phyloP scores from a whole-genome alignment of 2,329 filamentous ascomycete genomes.

The Colletotrichum noveboracense region DNA sequence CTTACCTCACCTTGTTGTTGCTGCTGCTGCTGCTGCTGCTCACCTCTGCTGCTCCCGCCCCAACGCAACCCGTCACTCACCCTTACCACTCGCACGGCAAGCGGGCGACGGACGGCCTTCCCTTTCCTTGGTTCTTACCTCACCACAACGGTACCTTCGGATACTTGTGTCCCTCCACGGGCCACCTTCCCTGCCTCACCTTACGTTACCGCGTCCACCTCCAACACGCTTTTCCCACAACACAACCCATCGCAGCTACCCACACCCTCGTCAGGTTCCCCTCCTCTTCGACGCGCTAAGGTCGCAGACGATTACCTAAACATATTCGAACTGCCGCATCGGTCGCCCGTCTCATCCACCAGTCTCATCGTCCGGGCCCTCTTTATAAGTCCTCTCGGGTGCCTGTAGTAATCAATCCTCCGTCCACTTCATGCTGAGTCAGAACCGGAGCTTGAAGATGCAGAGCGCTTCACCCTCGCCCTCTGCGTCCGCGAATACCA shows the following conservation, averaged over 20 bases:
- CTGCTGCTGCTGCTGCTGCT: background rate
- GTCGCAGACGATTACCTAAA: slow-evolving; percentile 21
- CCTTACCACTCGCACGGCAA: background rate
- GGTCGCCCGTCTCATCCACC: slow-evolving; percentile 14
- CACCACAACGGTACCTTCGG: background rate
- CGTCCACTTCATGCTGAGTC: slow-evolving; percentile 24
- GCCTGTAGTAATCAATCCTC: slow-evolving; percentile 24
- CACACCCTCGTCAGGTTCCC: slow-evolving; percentile 20
- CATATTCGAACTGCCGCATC: slow-evolving; percentile 21
- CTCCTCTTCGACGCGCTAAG: slow-evolving; percentile 22
- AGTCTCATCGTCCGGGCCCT: slow-evolving; percentile 20
- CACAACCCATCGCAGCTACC: background rate
- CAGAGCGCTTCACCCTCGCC: slow-evolving; percentile 22
- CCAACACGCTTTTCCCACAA: background rate
- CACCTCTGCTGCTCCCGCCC: background rate
- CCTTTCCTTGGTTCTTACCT: slow-evolving; percentile 4
- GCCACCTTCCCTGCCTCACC: slow-evolving; percentile 1
- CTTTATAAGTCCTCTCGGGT: slow-evolving; percentile 19
- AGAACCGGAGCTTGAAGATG: slow-evolving; percentile 25
- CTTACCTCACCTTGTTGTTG: background rate
- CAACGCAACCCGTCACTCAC: background rate
- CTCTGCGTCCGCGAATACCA: slow-evolving; percentile 22
- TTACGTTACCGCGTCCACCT: slow-evolving; percentile 16
- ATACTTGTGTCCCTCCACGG: background rate
- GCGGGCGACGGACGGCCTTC: background rate